Evolutionary conservation across 371 early-diverging fungal species (phyloP).

Genomic region (Basidiobolus meristosporus): DNA sequence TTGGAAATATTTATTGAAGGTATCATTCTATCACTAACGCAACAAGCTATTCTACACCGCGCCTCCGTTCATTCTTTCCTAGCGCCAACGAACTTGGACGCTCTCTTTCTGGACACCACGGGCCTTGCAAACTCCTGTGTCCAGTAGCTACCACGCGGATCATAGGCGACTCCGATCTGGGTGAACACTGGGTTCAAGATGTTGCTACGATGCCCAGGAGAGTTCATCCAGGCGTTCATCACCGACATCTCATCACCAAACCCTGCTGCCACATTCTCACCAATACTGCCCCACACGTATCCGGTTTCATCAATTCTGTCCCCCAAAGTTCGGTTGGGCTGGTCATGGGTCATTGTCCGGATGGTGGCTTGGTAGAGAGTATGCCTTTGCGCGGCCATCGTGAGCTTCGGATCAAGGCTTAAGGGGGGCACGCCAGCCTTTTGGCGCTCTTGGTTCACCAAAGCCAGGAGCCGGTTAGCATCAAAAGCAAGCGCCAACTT

Average conservation of each 20-base stretch:
- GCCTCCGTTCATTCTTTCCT: too few species aligned
- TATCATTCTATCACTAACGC: too few species aligned
- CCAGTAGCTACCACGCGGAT: slow-evolving; percentile 6
- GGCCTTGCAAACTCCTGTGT: slow-evolving; percentile 14
- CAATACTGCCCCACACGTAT: slow-evolving; percentile 7
- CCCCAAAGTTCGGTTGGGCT: slow-evolving; percentile 1
- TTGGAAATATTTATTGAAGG: too few species aligned
- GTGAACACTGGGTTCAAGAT: slow-evolving; percentile 6
- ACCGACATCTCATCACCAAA: slow-evolving; percentile 7
- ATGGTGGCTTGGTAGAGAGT: slow-evolving; percentile 9
- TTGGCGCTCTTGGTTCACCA: slow-evolving; percentile 4
- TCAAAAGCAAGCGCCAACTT: too few species aligned
- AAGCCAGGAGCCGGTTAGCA: slow-evolving; percentile 1
- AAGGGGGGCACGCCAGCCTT: background rate
- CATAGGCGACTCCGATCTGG: slow-evolving; percentile 11
- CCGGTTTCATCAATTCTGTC: slow-evolving; percentile 2
- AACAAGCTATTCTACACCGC: too few species aligned
- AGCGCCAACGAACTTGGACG: too few species aligned
- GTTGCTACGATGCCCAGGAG: slow-evolving; percentile 6
- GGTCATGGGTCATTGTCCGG: slow-evolving; percentile 11
- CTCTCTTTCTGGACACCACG: too few species aligned
- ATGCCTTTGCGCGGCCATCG: slow-evolving; percentile 10
- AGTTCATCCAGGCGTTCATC: slow-evolving; percentile 9
- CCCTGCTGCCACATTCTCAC: slow-evolving; percentile 22
- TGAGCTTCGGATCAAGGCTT: slow-evolving; percentile 2